These are phyloP conservation scores for Emericellopsis atlantica DNA, from an alignment of 2,329 filamentous ascomycete genomes.

Conservation along the genomic window DNA sequence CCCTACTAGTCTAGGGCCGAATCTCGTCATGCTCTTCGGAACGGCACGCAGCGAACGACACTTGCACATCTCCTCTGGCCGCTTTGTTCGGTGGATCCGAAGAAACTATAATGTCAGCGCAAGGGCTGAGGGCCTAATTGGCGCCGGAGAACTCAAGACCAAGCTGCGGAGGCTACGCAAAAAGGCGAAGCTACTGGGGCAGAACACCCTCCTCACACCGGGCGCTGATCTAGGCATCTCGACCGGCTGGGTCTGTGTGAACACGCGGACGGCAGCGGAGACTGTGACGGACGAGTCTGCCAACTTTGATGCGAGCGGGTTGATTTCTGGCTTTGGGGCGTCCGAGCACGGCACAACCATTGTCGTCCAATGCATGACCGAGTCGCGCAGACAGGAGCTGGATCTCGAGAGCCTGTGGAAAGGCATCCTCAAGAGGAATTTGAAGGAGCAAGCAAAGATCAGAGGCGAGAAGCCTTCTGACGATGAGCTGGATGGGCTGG, in stretches of 20 bases:
- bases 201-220: constrained; percentile 50
- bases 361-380: constrained; percentile 46
- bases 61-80: constrained; percentile 79
- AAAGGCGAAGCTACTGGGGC: constrained; percentile 69
- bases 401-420: constrained; percentile 41
- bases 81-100: constrained; percentile 78
- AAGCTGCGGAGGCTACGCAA: constrained; percentile 72
- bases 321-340: constrained; percentile 67
- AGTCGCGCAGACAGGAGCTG: constrained; percentile 36
- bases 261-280: constrained; percentile 56
- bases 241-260: constrained; percentile 94
- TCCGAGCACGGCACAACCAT: constrained; percentile 34
- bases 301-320: constrained; percentile 33
- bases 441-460: constrained; percentile 16
- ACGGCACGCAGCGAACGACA: constrained; percentile 89
- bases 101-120: constrained; percentile 60
- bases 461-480: constrained; percentile 12
- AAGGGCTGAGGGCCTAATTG: constrained; percentile 76
- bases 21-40: constrained; percentile 84
- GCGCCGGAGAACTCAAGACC: constrained; percentile 81
- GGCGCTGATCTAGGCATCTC: constrained; percentile 72
- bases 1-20: constrained; percentile 74
- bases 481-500: constrained; percentile 14
- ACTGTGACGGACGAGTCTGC: constrained; percentile 27
- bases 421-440: constrained; percentile 21